A percentile compares a stretch with the other conserved stretches of the same genome.
phyloP scores from a whole-genome alignment of 257 asterid species.

The Solanum arcanum region DNA sequence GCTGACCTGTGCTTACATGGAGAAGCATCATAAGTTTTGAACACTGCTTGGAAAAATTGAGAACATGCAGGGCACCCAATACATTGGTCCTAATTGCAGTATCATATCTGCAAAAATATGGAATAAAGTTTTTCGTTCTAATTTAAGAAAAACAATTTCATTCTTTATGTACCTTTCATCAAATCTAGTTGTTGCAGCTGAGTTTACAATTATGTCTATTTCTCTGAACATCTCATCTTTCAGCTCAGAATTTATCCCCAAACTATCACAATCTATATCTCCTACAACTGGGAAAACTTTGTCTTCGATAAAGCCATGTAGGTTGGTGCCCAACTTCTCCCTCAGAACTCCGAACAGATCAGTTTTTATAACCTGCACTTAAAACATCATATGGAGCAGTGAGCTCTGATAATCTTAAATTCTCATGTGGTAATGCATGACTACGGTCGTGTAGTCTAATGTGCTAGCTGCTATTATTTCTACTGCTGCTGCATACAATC shows the following conservation, averaged over 20 bases:
- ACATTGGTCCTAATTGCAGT: not conserved
- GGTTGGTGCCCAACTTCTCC: slow-evolving; percentile 10
- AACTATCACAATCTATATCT: not conserved
- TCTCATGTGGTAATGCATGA: not conserved
- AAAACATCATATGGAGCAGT: not conserved
- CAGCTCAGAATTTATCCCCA: not conserved
- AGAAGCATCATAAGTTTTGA: slow-evolving; percentile 1
- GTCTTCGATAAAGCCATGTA: not conserved
- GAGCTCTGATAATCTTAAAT: not conserved
- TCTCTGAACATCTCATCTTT: slow-evolving; percentile 20
- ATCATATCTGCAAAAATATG: slow-evolving; percentile 1
- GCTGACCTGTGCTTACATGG: slow-evolving; percentile 10
- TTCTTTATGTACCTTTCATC: slow-evolving; percentile 12
- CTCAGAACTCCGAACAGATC: slow-evolving; percentile 30
- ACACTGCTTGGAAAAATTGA: slow-evolving; percentile 7
- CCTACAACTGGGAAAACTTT: not conserved
- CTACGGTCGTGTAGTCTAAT: not conserved
- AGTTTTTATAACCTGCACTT: slow-evolving; percentile 14
- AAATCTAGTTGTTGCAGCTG: slow-evolving; percentile 52
- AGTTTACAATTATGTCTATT: slow-evolving; percentile 35
- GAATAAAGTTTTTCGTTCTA: not conserved
- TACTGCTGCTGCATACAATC: not conserved
- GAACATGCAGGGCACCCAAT: not conserved
- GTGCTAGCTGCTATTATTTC: not conserved
- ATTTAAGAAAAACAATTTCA: not conserved